Base-by-base conservation (phyloP, 2,329 filamentous ascomycete species). In the Whalleya microplaca region DNA sequence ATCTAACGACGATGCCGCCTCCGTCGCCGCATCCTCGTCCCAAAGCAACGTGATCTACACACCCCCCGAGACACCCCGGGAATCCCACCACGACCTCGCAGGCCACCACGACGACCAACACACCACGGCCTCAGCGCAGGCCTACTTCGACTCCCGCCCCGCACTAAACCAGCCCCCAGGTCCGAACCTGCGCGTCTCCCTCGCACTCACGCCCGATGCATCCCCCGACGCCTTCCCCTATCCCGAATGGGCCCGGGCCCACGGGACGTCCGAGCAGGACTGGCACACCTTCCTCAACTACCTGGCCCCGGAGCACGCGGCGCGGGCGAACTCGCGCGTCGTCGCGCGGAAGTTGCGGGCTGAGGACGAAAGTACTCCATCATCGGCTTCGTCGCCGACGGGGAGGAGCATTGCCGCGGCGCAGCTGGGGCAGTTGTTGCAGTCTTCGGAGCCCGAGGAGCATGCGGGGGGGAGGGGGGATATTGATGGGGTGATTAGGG, bases 201-300 rank as follows among this genome's bases (percentile, higher is more conserved):
- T 81, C 54, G 58, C 64, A 3, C 64, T 83, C 8, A 62, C 62
- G 2, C 61, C 69, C 2, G 55, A 67, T 29, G 75, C 75, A n/a
- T 64, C 70, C 2, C 76, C 78, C 0, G 71, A 75, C 5, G 74
- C 80, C 50, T 71, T 84, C 9, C 78, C 80, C 0, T 82, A 76
- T 51, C 74, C 71, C 1, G 49, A 62, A 9, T 71, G 71, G 29
- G 75, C 75, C 65, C 71, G 67, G 5, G 62, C 61, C 4, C 77
- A 76, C 41, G 81, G 83, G 50, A 74, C 84, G 12, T 76, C 72
- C 1, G 62, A 71, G 14, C 78, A 82, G 63, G 84, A 87, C 65
- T 87, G 84, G 84, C 75, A 77, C 37, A 85, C 83, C 0, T 86
- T 87, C 68, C 62, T 83, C 45, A 85, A 85, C 63, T 80, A 80